A percentile compares a stretch with the other conserved stretches of the same genome.
Evolutionary conservation across 2,329 filamentous ascomycete genomes (phyloP).

Genomic region (Lizonia empirigonia): DNA sequence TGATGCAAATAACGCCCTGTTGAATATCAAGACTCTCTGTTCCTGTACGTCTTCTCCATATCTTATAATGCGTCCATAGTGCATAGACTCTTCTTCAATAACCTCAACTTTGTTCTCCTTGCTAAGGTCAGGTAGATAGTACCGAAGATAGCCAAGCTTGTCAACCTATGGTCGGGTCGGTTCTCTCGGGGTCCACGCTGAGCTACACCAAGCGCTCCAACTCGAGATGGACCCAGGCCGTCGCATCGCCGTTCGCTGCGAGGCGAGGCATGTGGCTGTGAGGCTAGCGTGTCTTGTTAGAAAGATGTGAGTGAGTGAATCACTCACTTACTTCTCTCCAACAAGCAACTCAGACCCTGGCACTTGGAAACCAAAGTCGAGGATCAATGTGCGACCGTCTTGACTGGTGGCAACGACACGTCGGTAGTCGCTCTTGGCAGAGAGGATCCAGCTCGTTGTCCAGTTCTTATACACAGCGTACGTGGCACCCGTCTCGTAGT

Average conservation of each 20-base stretch:
- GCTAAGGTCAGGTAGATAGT: neutral
- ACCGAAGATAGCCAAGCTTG: neutral
- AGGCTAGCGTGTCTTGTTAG: conserved; percentile 2
- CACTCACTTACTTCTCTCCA: conserved; percentile 14
- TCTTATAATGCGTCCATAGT: neutral
- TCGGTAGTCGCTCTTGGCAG: conserved; percentile 93
- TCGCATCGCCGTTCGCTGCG: neutral
- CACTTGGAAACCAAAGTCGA: conserved; percentile 80
- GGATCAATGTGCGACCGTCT: conserved; percentile 86
- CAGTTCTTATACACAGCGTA: conserved; percentile 88
- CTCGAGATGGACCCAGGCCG: neutral
- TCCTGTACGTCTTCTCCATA: neutral
- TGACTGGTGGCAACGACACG: conserved; percentile 95
- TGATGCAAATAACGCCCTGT: conserved; percentile 11
- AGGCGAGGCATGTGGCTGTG: neutral
- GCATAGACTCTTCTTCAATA: neutral
- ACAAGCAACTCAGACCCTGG: conserved; percentile 58
- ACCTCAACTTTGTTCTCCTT: neutral
- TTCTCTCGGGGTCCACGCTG: neutral
- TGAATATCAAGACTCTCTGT: neutral
- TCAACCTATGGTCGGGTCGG: neutral
- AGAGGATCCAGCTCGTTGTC: conserved; percentile 96
- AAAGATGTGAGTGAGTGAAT: neutral
- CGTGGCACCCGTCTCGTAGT: conserved; percentile 78
- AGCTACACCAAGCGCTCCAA: neutral